Evolutionary conservation across 2,329 filamentous ascomycete species (phyloP), one percentile per base, ranked within the genome.

Genomic region (Podosphaera aphanis): DNA sequence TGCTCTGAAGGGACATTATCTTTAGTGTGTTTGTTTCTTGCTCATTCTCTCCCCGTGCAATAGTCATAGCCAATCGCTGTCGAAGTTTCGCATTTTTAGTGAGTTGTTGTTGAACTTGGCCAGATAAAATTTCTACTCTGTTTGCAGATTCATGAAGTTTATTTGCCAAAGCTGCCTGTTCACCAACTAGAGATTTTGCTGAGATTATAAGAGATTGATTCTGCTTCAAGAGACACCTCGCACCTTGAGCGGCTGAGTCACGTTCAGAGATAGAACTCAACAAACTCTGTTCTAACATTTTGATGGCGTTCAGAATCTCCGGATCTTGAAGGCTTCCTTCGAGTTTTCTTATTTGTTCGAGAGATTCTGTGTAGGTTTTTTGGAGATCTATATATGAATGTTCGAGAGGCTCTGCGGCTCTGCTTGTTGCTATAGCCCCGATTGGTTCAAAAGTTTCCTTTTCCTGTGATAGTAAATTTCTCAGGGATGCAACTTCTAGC

Each of bases 401-500:
- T 56, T 83, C 73, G 10, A 93, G 68, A 4, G 81, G 79, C 40
- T 77, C 70, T 27, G 50, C 59, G 57, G 56, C 47, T 44, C 19
- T 23, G 11, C 31, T 31, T 11, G 16, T 13, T n/a, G 2, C 11
- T 16, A 8, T 23, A 5, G 70, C 40, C 33, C 48, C 51, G 8
- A 75, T 75, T 0, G 79, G 77, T 20, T 82, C 75, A 36, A 77
- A 67, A 46, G 86, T 84, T 56, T 94, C 85, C 53, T 86, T 81
- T 60, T 93, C 83, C 49, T 77, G 67, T 19, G 21, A 13, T 18
- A 95, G 70, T 21, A 95, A 67, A 27, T 67, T 72, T 38, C 83
- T 77, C 36, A 98, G 70, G n/a, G 82, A 82, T 36, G 74, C 68
- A 25, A 93, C 93, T 63, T 98, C 90, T 59, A 90, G 82, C 61